Evolutionary conservation across 163 green algal species (phyloP), one percentile per base, ranked within the genome.

Genomic region (Trebouxiophyceae sp.): DNA sequence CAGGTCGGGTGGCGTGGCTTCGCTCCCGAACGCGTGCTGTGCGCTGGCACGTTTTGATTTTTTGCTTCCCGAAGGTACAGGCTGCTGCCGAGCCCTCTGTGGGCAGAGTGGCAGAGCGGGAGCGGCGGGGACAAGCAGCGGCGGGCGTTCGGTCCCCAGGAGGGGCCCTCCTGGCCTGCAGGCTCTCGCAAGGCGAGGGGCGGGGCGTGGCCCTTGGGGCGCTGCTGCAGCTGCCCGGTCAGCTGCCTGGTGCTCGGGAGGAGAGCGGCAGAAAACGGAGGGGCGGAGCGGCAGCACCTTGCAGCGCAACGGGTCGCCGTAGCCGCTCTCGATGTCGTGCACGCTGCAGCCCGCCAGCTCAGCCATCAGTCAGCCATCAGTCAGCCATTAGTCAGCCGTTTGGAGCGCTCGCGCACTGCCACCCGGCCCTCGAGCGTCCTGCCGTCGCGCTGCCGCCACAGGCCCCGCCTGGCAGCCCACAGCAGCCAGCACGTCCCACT

Each of bases 321-420:
- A 70, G 32, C 64, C 64, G 47, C 64, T 64, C 54, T 70, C 64
- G 22, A 70, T 70, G 64, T 70, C 64, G 27, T 62, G 64, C 3
- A 70, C 64, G 8, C 39, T 50, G 39, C 39, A 16, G 39, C 39
- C 8, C 39, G 39, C 39, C 16, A 8, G 8, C 39, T 50, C 39
- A 50, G 39, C 8, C 16, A n/a, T 50, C 39, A n/a, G 39, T 16
- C 39, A 50, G 16, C 8, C 8, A 50, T n/a, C 12, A 50, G 16
- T n/a, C 39, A 50, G 16, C 16, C 39, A n/a, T 16, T 50, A 50
- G 16, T 50, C 16, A n/a, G n/a, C n/a, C n/a, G n/a, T n/a, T n/a
- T n/a, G n/a, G n/a, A n/a, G n/a, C n/a, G 8, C 39, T 50, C 39
- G 16, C 8, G 8, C 8, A 50, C 12, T 50, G 12, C 12, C 12